Evolutionary conservation across 176 grass and related monocot genomes (phyloP).

Genomic region (Cenchrus purpureus): DNA sequence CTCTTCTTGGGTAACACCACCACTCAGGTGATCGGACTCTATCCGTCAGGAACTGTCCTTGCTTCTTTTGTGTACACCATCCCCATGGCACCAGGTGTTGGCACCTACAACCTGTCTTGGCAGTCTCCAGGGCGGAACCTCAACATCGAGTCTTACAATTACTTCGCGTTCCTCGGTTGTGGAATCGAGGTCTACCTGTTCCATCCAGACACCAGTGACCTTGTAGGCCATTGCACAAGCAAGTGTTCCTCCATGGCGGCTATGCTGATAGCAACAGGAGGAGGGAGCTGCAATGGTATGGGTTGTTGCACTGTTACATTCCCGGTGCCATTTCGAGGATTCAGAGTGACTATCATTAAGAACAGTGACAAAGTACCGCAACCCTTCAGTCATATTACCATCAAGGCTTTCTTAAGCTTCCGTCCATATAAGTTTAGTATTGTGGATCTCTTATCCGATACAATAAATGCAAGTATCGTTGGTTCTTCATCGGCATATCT

Average conservation of each 20-base stretch:
- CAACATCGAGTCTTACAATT: slow-evolving; percentile 32
- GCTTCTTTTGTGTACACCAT: slow-evolving; percentile 42
- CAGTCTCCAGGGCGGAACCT: slow-evolving; percentile 30
- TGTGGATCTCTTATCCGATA: slow-evolving; percentile 24
- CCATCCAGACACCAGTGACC: slow-evolving; percentile 2
- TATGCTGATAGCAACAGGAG: slow-evolving; percentile 11
- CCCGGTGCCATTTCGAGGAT: background rate
- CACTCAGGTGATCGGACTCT: slow-evolving; percentile 28
- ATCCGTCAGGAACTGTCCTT: slow-evolving; percentile 25
- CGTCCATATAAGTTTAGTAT: slow-evolving; percentile 16
- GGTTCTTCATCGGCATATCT: slow-evolving; percentile 30
- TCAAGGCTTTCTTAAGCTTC: slow-evolving; percentile 44
- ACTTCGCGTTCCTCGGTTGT: slow-evolving; percentile 40
- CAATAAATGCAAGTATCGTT: slow-evolving; percentile 31
- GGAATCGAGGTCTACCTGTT: slow-evolving; percentile 21
- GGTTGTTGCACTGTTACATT: slow-evolving; percentile 33
- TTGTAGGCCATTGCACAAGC: slow-evolving; percentile 27
- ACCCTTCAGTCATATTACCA: slow-evolving; percentile 13
- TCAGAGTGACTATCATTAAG: slow-evolving; percentile 28
- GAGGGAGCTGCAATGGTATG: slow-evolving; percentile 36
- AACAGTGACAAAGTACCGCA: background rate
- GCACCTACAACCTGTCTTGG: slow-evolving; percentile 34
- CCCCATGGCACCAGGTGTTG: background rate
- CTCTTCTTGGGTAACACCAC: slow-evolving; percentile 46
- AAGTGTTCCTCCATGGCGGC: slow-evolving; percentile 27